A percentile compares a stretch with the other conserved stretches of the same genome.
Evolutionary conservation across 176 grass and related monocot species (phyloP).

Genomic region (Saccharum spontaneum): DNA sequence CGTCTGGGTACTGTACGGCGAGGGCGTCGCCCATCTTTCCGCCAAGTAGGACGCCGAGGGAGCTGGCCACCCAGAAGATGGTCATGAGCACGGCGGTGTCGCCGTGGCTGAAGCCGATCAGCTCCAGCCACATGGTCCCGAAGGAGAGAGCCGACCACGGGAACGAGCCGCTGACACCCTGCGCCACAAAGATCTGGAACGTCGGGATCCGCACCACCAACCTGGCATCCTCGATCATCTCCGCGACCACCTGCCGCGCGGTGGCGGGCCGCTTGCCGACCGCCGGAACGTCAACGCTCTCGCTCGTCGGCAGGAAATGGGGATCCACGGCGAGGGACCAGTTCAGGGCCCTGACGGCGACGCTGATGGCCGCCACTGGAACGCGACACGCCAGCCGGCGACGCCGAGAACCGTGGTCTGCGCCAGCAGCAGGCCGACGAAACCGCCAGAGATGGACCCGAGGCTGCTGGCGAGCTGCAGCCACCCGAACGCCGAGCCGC

Average conservation of each 20-base stretch:
- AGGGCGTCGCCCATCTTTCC: slow-evolving; percentile 60
- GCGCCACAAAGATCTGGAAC: slow-evolving; percentile 74
- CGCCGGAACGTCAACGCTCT: neutral
- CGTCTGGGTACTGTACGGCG: slow-evolving; percentile 39
- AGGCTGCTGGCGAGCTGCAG: slow-evolving; percentile 65
- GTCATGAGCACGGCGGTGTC: slow-evolving; percentile 50
- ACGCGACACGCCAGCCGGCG: slow-evolving; percentile 76
- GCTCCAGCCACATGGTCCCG: slow-evolving; percentile 84
- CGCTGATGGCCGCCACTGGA: slow-evolving; percentile 70
- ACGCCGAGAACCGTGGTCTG: slow-evolving; percentile 73
- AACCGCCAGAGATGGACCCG: slow-evolving; percentile 67
- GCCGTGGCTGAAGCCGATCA: slow-evolving; percentile 65
- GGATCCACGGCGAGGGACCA: slow-evolving; percentile 57
- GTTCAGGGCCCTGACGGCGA: slow-evolving; percentile 48
- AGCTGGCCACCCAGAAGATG: slow-evolving; percentile 45
- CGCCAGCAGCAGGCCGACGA: slow-evolving; percentile 44
- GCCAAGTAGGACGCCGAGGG: slow-evolving; percentile 59
- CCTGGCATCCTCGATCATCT: slow-evolving; percentile 60
- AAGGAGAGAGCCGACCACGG: slow-evolving; percentile 76
- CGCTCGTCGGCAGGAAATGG: slow-evolving; percentile 18
- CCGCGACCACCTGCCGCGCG: slow-evolving; percentile 27
- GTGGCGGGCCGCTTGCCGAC: neutral
- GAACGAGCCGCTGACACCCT: slow-evolving; percentile 73
- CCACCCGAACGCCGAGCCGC: slow-evolving; percentile 86
- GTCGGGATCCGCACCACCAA: slow-evolving; percentile 53